Conservation (phyloP, 306 rosid genomes). For the Vigna radiata region DNA sequence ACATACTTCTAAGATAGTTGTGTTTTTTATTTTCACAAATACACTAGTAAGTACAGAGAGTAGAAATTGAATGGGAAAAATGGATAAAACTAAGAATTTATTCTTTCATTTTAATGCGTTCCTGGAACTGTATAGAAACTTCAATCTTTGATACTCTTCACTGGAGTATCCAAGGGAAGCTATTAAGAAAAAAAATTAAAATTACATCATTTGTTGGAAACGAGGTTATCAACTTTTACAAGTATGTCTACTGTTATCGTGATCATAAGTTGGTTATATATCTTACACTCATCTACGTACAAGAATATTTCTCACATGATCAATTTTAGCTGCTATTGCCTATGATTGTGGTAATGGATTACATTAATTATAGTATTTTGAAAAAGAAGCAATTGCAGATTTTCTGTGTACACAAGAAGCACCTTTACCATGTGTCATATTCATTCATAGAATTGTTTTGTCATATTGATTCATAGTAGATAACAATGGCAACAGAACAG, state of each 20-base stretch:
- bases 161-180: not conserved
- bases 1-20: not conserved
- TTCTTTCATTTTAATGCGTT: slow-evolving; percentile 13
- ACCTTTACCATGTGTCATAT: not conserved
- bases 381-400: slow-evolving; percentile 11
- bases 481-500: slow-evolving; percentile 46
- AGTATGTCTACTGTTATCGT: not conserved
- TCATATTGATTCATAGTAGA: not conserved
- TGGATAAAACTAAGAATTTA: not conserved
- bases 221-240: slow-evolving; percentile 6
- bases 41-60: not conserved
- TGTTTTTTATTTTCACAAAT: slow-evolving; percentile 15
- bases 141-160: slow-evolving; percentile 18
- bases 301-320: no score
- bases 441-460: slow-evolving; percentile 22
- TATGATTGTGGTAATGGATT: not conserved
- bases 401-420: not conserved
- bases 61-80: slow-evolving; percentile 8
- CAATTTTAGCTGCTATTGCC: no score
- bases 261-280: not conserved
- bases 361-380: not conserved
- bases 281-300: not conserved
- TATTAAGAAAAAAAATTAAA: not conserved
- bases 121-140: not conserved
- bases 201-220: slow-evolving; percentile 4